phyloP scores from a whole-genome alignment of 495 filamentous ascomycete species.

The Podospora conica region DNA sequence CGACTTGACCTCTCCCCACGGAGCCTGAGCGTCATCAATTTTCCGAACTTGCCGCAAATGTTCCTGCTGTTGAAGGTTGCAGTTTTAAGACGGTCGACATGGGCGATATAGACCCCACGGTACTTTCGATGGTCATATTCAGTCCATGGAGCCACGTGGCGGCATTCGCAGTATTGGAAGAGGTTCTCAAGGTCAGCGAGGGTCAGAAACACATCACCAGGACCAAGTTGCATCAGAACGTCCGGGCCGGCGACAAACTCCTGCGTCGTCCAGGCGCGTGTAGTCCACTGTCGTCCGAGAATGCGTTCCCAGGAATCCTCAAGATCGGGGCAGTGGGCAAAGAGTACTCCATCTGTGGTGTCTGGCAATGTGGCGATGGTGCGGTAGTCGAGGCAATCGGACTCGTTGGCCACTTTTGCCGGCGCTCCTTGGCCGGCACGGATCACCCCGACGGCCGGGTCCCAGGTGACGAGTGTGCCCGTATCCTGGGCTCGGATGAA shows the following conservation, averaged over 20 bases:
- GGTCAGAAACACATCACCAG: neutral
- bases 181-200: neutral
- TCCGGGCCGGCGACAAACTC: neutral
- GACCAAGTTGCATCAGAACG: neutral
- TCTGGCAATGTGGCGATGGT: neutral
- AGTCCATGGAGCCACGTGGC: too few species aligned
- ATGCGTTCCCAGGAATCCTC: neutral
- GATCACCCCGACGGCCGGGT: neutral
- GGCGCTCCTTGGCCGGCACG: neutral
- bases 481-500: neutral
- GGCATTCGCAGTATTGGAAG: too few species aligned
- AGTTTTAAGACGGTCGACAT: too few species aligned
- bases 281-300: neutral
- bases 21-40: too few species aligned
- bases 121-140: too few species aligned
- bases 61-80: too few species aligned
- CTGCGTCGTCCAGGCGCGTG: neutral
- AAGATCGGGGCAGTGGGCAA: neutral
- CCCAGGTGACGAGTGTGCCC: neutral
- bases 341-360: neutral
- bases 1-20: too few species aligned
- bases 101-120: too few species aligned
- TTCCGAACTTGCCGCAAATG: too few species aligned
- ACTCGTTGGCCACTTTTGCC: neutral
- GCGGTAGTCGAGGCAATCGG: neutral